These are phyloP conservation scores for Aphanomyces cochlioides DNA, from an alignment of 352 stramenopile species.

Conservation along the genomic window DNA sequence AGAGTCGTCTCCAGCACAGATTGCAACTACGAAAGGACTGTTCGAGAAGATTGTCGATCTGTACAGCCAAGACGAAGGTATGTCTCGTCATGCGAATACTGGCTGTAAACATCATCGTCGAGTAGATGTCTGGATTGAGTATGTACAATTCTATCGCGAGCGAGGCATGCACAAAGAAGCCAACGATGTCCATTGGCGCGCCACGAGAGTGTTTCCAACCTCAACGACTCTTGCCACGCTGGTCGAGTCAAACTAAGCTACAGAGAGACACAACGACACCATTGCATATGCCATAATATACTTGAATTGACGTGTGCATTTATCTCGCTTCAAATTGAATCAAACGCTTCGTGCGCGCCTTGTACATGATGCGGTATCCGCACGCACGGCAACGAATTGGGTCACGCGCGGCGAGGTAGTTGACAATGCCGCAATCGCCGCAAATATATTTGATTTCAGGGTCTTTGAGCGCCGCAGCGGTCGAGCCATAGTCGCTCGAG, in stretches of 20 bases:
- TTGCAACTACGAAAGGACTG: slow-evolving; percentile 51
- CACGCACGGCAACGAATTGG: slow-evolving; percentile 94
- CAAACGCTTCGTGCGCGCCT: slow-evolving; percentile 93
- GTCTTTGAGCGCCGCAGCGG: slow-evolving; percentile 65
- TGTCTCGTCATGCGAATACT: background rate
- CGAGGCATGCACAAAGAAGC: slow-evolving; percentile 49
- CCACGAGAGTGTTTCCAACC: slow-evolving; percentile 44
- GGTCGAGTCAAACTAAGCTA: background rate
- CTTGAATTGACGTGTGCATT: slow-evolving; percentile 15
- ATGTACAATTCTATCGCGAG: slow-evolving; percentile 59
- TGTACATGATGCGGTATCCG: slow-evolving; percentile 98
- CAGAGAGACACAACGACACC: background rate
- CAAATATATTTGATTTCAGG: slow-evolving; percentile 96
- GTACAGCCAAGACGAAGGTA: slow-evolving; percentile 56
- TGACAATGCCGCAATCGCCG: slow-evolving; percentile 94
- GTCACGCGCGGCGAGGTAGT: slow-evolving; percentile 94
- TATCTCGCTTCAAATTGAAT: slow-evolving; percentile 90
- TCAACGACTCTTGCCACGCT: slow-evolving; percentile 19
- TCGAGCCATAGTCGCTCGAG: slow-evolving; percentile 45
- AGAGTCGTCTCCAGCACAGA: slow-evolving; percentile 32
- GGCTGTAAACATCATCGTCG: too few species aligned
- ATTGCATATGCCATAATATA: background rate
- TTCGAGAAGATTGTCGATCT: slow-evolving; percentile 84
- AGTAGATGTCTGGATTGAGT: slow-evolving; percentile 52
- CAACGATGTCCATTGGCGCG: slow-evolving; percentile 63